These are phyloP conservation scores for Scytalidium lignicola DNA, from an alignment of 2,329 filamentous ascomycete genomes.

Conservation along the genomic window DNA sequence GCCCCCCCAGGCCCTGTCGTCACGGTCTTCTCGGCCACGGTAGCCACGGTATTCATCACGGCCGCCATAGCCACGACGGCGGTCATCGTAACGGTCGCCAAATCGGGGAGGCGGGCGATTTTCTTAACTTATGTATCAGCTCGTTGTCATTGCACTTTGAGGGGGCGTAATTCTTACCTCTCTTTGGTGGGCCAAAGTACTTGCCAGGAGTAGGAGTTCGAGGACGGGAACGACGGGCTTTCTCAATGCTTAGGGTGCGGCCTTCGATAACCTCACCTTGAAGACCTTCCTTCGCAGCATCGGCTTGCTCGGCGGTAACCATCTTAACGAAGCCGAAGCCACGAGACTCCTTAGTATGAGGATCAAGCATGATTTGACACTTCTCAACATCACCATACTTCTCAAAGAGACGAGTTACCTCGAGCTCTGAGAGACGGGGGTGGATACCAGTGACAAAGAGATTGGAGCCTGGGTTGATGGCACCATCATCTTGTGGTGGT, in stretches of 20 bases:
- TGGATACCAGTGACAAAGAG: constrained; percentile 98
- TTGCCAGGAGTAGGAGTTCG: constrained; percentile 96
- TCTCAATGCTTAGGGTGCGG: constrained; percentile 95
- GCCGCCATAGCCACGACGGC: constrained; percentile 44
- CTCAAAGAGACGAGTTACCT: constrained; percentile 92
- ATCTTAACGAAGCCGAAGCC: constrained; percentile 99
- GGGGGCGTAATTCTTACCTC: constrained; percentile 61
- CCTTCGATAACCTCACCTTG: constrained; percentile 95
- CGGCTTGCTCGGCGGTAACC: constrained; percentile 89
- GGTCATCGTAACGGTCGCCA: constrained; percentile 58
- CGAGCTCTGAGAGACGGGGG: constrained; percentile 80
- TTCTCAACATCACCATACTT: constrained; percentile 99
- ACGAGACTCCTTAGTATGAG: constrained; percentile 96
- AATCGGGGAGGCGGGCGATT: constrained; percentile 42
- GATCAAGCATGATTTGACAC: constrained; percentile 99
- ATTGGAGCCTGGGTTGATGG: constrained; percentile 91
- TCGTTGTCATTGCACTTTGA: constrained; percentile 23
- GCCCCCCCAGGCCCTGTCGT: constrained; percentile 34
- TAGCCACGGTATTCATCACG: constrained; percentile 52
- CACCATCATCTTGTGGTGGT: constrained; percentile 61
- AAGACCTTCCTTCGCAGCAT: constrained; percentile 92
- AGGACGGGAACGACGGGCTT: constrained; percentile 90
- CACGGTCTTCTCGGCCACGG: constrained; percentile 39
- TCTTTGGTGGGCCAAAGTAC: constrained; percentile 97
- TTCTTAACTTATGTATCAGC: constrained; percentile 42